phyloP scores from a whole-genome alignment of 169 alveolate genomes.

The Ichthyophthirius multifiliis region DNA sequence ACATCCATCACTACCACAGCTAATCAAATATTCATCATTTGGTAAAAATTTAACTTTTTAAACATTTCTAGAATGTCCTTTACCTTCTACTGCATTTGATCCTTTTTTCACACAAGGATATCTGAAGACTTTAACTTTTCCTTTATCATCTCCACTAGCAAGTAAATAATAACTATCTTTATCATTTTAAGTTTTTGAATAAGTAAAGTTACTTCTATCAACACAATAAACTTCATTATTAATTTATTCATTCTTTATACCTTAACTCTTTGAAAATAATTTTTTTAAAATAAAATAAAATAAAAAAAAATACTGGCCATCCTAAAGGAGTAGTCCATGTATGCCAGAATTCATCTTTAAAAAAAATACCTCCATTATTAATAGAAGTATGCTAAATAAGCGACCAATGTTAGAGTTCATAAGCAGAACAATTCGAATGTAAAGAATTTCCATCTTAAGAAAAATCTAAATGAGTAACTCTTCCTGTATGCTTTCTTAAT shows the following conservation, averaged over 20 bases:
- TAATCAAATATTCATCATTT: conserved; percentile 58
- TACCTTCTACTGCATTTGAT: conserved; percentile 52
- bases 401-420: conserved; percentile 65
- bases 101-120: conserved; percentile 78
- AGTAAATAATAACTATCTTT: conserved; percentile 56
- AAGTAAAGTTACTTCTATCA: conserved; percentile 54
- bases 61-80: conserved; percentile 62
- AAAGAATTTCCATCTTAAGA: conserved; percentile 58
- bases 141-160: conserved; percentile 79
- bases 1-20: conserved; percentile 81
- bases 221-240: conserved; percentile 67
- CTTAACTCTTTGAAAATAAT: conserved; percentile 56
- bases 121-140: conserved; percentile 77
- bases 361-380: conserved; percentile 55
- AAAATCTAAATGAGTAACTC: conserved; percentile 79
- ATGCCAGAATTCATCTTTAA: conserved; percentile 76
- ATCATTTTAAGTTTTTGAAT: conserved; percentile 9
- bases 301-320: conserved; percentile 59
- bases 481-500: conserved; percentile 57
- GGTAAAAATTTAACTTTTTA: conserved; percentile 70
- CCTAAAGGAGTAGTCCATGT: conserved; percentile 81
- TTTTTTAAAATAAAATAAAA: background rate
- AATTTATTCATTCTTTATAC: conserved; percentile 58
- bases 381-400: conserved; percentile 65
- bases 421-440: conserved; percentile 72